Conservation (phyloP, 108 stramenopile species). For the Cyclotella cryptica region DNA sequence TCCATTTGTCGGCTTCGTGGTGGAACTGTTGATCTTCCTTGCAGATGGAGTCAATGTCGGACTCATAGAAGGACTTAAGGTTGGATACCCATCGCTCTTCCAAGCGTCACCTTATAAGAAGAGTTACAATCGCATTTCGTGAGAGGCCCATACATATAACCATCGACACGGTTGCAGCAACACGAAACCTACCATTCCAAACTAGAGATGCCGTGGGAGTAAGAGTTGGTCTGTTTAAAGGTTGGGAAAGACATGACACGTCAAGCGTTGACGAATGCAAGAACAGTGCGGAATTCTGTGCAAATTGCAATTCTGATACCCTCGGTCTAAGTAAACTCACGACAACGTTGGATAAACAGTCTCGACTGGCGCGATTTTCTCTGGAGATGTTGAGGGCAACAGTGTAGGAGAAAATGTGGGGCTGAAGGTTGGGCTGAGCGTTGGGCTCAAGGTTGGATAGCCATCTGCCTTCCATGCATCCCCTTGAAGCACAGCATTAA, state of each 20-base stretch:
- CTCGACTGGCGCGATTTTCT: not conserved
- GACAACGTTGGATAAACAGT: not conserved
- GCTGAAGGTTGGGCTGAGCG: not conserved
- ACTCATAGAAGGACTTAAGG: not conserved
- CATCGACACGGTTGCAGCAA: too few relatives aligned
- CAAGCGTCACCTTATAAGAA: not conserved
- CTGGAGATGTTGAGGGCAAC: not conserved
- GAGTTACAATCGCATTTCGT: not conserved
- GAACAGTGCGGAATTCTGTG: too few relatives aligned
- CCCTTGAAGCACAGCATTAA: not conserved
- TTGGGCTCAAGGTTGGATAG: slow-evolving; percentile 5
- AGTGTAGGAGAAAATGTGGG: slow-evolving; percentile 2
- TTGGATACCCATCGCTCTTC: slow-evolving; percentile 1
- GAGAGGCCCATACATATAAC: too few relatives aligned
- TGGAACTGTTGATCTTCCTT: not conserved
- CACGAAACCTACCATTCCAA: not conserved
- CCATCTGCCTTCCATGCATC: slow-evolving; percentile 17
- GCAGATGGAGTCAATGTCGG: not conserved
- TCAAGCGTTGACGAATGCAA: too few relatives aligned
- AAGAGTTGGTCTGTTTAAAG: not conserved
- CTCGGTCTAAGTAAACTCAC: not conserved
- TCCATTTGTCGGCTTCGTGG: not conserved
- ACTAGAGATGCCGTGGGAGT: not conserved
- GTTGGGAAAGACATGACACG: too few relatives aligned
- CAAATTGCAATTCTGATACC: too few relatives aligned